phyloP scores from a whole-genome alignment of 2,329 filamentous ascomycete species.

The Alternaria triticimaculans region DNA sequence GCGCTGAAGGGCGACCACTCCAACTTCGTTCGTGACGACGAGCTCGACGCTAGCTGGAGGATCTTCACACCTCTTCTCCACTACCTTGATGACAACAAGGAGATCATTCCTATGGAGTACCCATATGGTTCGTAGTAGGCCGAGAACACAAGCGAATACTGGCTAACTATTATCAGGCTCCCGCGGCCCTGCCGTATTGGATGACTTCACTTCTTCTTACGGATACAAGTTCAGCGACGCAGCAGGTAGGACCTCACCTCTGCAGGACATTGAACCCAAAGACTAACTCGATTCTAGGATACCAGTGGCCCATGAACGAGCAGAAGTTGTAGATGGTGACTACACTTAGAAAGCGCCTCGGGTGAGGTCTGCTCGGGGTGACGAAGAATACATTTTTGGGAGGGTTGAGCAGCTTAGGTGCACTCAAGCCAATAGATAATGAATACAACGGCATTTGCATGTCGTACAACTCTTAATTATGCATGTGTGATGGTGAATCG shows the following conservation, averaged over 20 bases:
- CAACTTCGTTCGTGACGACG: slow-evolving; percentile 75
- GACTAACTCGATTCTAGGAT: slow-evolving; percentile 39
- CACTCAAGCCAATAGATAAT: slow-evolving; percentile 20
- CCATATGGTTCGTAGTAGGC: slow-evolving; percentile 78
- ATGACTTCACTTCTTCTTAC: slow-evolving; percentile 97
- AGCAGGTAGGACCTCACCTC: slow-evolving; percentile 62
- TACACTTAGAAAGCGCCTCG: slow-evolving; percentile 21
- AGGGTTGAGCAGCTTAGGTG: slow-evolving; percentile 5
- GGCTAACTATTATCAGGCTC: slow-evolving; percentile 70
- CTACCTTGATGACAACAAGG: slow-evolving; percentile 99
- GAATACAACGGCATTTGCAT: slow-evolving; percentile 21
- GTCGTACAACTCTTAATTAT: background rate
- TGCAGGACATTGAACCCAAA: slow-evolving; percentile 5
- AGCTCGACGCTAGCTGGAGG: slow-evolving; percentile 96
- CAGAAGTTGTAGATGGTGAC: slow-evolving; percentile 42
- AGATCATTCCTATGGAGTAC: slow-evolving; percentile 99
- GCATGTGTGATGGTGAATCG: background rate
- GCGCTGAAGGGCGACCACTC: slow-evolving; percentile 99
- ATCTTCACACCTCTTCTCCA: slow-evolving; percentile 97
- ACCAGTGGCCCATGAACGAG: slow-evolving; percentile 50
- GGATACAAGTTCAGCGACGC: slow-evolving; percentile 99
- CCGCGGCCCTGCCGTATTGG: slow-evolving; percentile 91
- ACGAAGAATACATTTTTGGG: slow-evolving; percentile 15
- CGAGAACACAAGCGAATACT: background rate
- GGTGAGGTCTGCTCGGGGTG: slow-evolving; percentile 20